phyloP scores from a whole-genome alignment of 2,329 filamentous ascomycete species.

The Aurifilum marmelostoma region DNA sequence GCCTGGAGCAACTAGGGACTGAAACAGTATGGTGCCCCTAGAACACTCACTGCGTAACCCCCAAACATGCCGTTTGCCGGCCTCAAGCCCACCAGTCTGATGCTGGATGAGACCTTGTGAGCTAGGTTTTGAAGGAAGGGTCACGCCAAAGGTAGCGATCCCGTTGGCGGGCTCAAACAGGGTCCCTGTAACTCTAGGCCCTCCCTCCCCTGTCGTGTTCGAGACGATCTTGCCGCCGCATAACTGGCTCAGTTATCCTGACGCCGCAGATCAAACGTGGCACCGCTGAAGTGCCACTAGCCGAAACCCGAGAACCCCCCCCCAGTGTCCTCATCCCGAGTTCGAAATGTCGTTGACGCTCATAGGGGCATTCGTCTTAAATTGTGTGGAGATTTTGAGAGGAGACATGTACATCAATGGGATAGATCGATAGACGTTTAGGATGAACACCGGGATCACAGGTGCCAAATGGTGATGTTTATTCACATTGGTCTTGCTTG shows the following conservation, averaged over 20 bases:
- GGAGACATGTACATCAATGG: not conserved
- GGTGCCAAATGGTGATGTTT: not conserved
- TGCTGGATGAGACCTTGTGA: not conserved
- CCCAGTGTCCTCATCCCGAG: not conserved
- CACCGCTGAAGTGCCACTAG: not conserved
- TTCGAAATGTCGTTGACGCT: not conserved
- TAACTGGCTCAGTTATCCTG: conserved; percentile 15
- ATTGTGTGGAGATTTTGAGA: not conserved
- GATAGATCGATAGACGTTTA: not conserved
- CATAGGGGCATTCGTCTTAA: conserved; percentile 14
- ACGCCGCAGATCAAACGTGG: conserved; percentile 27
- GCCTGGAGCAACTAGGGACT: not conserved
- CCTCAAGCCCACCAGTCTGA: not conserved
- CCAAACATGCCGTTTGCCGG: not conserved
- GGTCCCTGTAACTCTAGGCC: not conserved
- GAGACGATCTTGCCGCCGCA: not conserved
- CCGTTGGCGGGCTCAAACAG: conserved; percentile 1
- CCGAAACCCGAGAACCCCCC: not conserved
- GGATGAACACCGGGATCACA: not conserved
- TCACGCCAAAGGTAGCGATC: not conserved
- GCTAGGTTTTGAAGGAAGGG: not conserved
- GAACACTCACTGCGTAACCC: not conserved
- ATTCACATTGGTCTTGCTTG: not conserved
- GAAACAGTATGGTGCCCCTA: not conserved
- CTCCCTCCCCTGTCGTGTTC: not conserved